A percentile compares a stretch with the other conserved stretches of the same genome.
Evolutionary conservation across 805 yeast species (phyloP).

Genomic region (Starmera dryadoides): DNA sequence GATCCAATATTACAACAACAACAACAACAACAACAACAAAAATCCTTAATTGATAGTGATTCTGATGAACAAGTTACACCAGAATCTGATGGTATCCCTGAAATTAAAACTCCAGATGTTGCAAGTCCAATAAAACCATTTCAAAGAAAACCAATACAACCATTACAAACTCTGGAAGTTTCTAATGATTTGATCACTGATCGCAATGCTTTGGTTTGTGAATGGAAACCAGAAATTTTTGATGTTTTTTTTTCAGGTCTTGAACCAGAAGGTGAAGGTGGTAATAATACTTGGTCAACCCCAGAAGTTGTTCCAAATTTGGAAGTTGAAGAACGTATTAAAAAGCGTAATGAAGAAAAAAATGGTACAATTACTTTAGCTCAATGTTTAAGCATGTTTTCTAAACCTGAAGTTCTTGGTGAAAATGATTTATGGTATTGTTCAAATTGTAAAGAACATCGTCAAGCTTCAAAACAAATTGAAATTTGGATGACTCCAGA

Average conservation of each 20-base stretch:
- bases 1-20: background rate
- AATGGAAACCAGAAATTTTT: constrained; percentile 50
- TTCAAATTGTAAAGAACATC: constrained; percentile 80
- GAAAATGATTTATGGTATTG: constrained; percentile 93
- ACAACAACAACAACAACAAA: background rate
- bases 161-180: too few relatives aligned
- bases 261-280: constrained; percentile 37
- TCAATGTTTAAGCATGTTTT: constrained; percentile 70
- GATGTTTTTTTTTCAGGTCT: constrained; percentile 45
- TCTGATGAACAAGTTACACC: background rate
- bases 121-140: too few relatives aligned
- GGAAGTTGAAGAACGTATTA: constrained; percentile 43
- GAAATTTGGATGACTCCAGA: constrained; percentile 95
- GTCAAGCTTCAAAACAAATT: constrained; percentile 85
- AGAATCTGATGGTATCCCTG: background rate
- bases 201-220: constrained; percentile 43
- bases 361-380: constrained; percentile 47
- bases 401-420: constrained; percentile 78
- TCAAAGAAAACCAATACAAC: too few relatives aligned
- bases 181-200: too few relatives aligned
- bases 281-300: constrained; percentile 48
- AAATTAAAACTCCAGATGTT: background rate
- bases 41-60: background rate
- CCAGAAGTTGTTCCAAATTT: constrained; percentile 44
- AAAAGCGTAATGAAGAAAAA: constrained; percentile 18